Base-by-base conservation (phyloP, 352 stramenopile genomes). In the Pythium utonaiense region DNA sequence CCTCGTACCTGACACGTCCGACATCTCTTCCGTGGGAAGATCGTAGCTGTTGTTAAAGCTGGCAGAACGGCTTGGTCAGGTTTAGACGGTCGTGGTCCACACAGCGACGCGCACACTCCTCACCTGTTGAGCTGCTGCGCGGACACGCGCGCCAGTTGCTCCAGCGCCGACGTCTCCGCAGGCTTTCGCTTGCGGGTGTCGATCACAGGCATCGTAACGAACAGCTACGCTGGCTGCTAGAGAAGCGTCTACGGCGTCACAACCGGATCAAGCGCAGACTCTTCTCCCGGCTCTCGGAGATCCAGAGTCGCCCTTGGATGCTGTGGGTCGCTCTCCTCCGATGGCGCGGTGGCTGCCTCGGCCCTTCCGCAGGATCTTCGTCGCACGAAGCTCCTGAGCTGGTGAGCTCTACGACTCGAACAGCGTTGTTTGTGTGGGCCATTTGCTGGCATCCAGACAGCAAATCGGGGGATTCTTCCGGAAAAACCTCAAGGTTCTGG, bases 171-270 rank as follows among this genome's bases (percentile, higher is more conserved):
- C 7, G 25, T 13, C 17, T 57, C 50, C 6, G 47, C 14, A 3
- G 63, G 63, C 44, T 70, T 70, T 9, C 63, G 63, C 58, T 71
- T 71, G 47, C 64, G 64, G 2, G 57, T 66, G 47, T 66, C 65
- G 45, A 66, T 64, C 41, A 70, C 51, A 1, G 57, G 56, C 63
- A 70, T 70, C 19, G 42, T 13, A 27, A 22, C 21, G 27, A 42
- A 31, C 45, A 31, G 17, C 40, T 25, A 24, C 34, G 34, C 34
- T 41, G 34, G 22, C 40, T 47, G n/a, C 9, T 33, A 17, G 12
- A 47, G 3, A 8, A 47, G 16, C 40, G n/a, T 47, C 40, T 7
- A 13, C 2, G 40, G 40, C 40, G 40, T 28, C 6, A 17, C 6
- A 3, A 6, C 12, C 6, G 40, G 40, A 19, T 28, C 17, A 19